phyloP scores from a whole-genome alignment of 2,329 filamentous ascomycete species.

The Peltaster fructicola region DNA sequence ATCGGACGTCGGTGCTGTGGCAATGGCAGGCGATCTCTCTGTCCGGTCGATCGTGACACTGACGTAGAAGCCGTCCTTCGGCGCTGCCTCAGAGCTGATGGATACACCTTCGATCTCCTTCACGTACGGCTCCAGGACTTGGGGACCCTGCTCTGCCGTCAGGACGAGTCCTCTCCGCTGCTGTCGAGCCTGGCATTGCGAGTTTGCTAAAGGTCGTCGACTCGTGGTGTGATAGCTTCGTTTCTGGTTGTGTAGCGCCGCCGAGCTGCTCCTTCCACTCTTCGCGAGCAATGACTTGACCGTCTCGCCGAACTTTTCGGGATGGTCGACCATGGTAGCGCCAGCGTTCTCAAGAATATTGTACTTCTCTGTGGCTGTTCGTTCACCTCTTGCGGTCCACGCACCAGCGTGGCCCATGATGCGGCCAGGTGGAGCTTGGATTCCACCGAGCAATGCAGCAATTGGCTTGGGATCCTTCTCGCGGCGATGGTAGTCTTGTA shows the following conservation, averaged over 20 bases:
- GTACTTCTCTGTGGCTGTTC: constrained; percentile 47
- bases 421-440: constrained; percentile 42
- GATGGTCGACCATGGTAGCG: constrained; percentile 55
- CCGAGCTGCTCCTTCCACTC: constrained; percentile 20
- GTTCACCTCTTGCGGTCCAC: constrained; percentile 49
- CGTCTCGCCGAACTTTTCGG: constrained; percentile 52
- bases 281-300: constrained; percentile 44
- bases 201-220: constrained; percentile 6
- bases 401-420: constrained; percentile 72
- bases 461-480: constrained; percentile 53
- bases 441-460: constrained; percentile 51
- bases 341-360: constrained; percentile 47
- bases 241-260: constrained; percentile 24
- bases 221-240: constrained; percentile 28
- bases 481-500: constrained; percentile 43
- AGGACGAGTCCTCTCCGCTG: constrained; percentile 13
- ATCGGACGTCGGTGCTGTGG: constrained; percentile 37
- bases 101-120: constrained; percentile 11
- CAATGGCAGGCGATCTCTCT: constrained; percentile 43
- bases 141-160: constrained; percentile 10
- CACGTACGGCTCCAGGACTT: constrained; percentile 14
- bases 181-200: constrained; percentile 5
- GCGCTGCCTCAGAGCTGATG: constrained; percentile 10
- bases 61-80: constrained; percentile 27
- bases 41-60: constrained; percentile 49